A percentile compares a stretch with the other conserved stretches of the same genome.
Evolutionary conservation across 306 rosid genomes (phyloP).

Genomic region (Cucurbita ficifolia): DNA sequence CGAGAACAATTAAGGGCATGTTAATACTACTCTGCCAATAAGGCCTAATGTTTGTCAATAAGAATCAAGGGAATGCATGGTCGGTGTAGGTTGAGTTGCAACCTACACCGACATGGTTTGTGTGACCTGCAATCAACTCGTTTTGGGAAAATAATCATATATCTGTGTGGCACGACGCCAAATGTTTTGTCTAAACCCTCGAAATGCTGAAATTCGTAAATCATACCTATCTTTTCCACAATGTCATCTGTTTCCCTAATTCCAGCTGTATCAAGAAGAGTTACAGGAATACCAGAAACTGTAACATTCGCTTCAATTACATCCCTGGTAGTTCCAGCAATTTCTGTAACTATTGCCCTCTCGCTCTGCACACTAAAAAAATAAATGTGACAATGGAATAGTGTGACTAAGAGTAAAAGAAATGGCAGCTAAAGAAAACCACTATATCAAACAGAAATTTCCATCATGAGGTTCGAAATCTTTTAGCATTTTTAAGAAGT

Average conservation of each 20-base stretch:
- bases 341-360: conserved; percentile 94
- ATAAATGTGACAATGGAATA: conserved; percentile 24
- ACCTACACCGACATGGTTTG: neutral
- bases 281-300: conserved; percentile 69
- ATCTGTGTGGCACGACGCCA: neutral
- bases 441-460: neutral
- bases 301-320: conserved; percentile 81
- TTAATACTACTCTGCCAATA: too few relatives aligned
- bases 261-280: conserved; percentile 98
- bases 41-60: too few relatives aligned
- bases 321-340: conserved; percentile 98
- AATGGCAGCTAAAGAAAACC: neutral
- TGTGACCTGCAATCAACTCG: neutral
- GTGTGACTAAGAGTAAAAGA: conserved; percentile 3
- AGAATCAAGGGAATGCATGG: too few relatives aligned
- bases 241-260: conserved; percentile 85
- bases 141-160: neutral
- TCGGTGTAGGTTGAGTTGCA: neutral
- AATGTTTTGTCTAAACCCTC: neutral
- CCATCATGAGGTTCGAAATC: neutral
- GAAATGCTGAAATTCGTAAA: conserved; percentile 11
- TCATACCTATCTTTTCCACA: conserved; percentile 85
- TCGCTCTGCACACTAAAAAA: conserved; percentile 93
- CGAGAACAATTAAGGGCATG: neutral
- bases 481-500: neutral